These are phyloP conservation scores for Metschnikowia chrysomelidarum DNA, from an alignment of 805 yeast genomes.

Conservation along the genomic window DNA sequence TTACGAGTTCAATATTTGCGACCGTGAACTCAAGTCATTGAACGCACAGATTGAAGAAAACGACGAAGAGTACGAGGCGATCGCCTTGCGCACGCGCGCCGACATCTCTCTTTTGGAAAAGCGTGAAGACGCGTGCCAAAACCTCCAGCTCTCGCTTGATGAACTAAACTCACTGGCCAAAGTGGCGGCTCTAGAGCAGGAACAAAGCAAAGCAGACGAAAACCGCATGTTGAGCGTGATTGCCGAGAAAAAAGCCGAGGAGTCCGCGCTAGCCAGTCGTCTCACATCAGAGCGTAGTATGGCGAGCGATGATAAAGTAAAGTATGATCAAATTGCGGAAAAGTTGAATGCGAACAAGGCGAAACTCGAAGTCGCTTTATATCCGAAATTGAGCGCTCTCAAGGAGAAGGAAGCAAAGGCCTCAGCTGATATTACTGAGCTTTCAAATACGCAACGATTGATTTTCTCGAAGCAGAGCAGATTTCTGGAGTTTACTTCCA, in stretches of 20 bases:
- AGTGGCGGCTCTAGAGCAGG: slow-evolving; percentile 54
- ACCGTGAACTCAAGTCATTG: slow-evolving; percentile 68
- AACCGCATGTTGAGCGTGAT: slow-evolving; percentile 47
- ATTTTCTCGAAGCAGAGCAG: slow-evolving; percentile 73
- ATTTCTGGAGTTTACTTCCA: slow-evolving; percentile 53
- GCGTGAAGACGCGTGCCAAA: slow-evolving; percentile 52
- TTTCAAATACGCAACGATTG: slow-evolving; percentile 52
- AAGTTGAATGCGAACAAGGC: slow-evolving; percentile 37
- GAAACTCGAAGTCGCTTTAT: slow-evolving; percentile 33
- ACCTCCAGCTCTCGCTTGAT: slow-evolving; percentile 45
- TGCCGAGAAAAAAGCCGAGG: slow-evolving; percentile 48
- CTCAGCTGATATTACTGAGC: slow-evolving; percentile 38
- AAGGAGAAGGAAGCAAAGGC: slow-evolving; percentile 39
- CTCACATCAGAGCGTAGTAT: slow-evolving; percentile 31
- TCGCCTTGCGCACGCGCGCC: slow-evolving; percentile 51
- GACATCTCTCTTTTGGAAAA: slow-evolving; percentile 56
- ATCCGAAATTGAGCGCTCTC: slow-evolving; percentile 31
- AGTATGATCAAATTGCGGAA: slow-evolving; percentile 21
- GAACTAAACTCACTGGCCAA: slow-evolving; percentile 48
- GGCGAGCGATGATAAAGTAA: slow-evolving; percentile 20
- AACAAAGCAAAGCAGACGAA: slow-evolving; percentile 50
- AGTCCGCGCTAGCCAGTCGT: slow-evolving; percentile 42
- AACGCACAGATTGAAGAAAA: slow-evolving; percentile 57
- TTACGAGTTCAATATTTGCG: slow-evolving; percentile 71
- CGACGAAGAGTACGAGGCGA: slow-evolving; percentile 54